Evolutionary conservation across 345 rosid species (phyloP), one percentile per base, ranked within the genome.

Genomic region (Eucalyptus tenuipes): DNA sequence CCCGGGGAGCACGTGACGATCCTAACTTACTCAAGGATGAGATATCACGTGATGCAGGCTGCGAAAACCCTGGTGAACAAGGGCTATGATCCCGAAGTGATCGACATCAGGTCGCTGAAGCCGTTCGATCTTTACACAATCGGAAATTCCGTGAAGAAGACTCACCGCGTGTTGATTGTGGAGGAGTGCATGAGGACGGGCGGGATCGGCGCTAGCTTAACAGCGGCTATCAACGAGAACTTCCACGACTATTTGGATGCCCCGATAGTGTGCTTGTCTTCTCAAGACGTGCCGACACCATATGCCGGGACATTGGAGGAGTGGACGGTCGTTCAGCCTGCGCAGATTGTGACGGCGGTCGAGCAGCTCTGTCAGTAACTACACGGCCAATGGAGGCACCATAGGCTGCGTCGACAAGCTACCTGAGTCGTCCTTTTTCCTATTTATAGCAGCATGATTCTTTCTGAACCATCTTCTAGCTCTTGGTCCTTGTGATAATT

Each of bases 111-210:
- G 93, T 96, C 99, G 13, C 89, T 97, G 90, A 97, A 97, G 88
- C 99, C 99, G 0, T 97, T 96, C 75, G 99, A 97, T 88, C 98
- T 97, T 37, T 50, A 96, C 94, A 96, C 95, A 1, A 96, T 97
- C 10, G 98, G 99, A 49, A 97, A 97, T 89, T 97, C 99, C 0
- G 94, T 96, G 87, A 97, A 97, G 94, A 97, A 97, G 91, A 97
- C 99, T 7, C 99, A 96, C 88, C 91, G 97, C 3, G 99, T 97
- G 52, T 91, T 97, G 93, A 96, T 96, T 9, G 99, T 97, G 85
- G 99, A 97, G 94, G 98, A 97, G 91, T 95, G 98, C 95, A 96
- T 96, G 99, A 93, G 98, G 90, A 96, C 98, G 7, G 99, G 99
- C 2, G 99, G 99, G 85, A 96, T 97, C 75, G 99, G 99, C 17